Base-by-base conservation (phyloP, 2,329 filamentous ascomycete species). In the Fonsecaea multimorphosa region DNA sequence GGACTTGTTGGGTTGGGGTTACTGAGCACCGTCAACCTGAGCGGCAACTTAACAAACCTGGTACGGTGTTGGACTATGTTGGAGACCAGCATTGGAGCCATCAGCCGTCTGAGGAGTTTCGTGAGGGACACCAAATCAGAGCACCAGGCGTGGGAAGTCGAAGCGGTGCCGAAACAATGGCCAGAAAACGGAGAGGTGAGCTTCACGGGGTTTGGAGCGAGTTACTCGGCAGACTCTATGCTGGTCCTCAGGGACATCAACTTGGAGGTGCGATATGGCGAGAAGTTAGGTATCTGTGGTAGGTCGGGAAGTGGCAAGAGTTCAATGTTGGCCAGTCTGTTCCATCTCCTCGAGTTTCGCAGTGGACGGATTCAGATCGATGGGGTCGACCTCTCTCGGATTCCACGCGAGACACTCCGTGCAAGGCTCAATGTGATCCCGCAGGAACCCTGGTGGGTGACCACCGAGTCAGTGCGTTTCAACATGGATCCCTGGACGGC, bases 11-110 rank as follows among this genome's bases (percentile, higher is more conserved):
- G 84, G 64, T 78, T 86, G 7, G 83, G 83, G 0, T 73, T 87
- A 12, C 74, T 85, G 27, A 85, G 85, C 61, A 78, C 86, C 38
- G 81, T 87, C 29, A 74, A 80, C 24, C 85, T 87, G 73, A 85
- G 81, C 51, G 78, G 82, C 51, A 81, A 78, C 58, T 78, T 87
- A 64, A 83, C 82, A 63, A 73, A 81, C 9, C 73, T 85, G n/a
- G 78, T 85, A 7, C 78, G 78, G 19, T 81, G 79, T 53, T 88
- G 85, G 85, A 87, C 85, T 0, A 79, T 80, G 49, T 75, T 88
- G 16, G 86, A 88, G 69, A 87, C 85, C 0, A 81, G 82, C 40
- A 81, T 88, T 52, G 86, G 86, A 7, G 85, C 85, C 9, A 80
- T 88, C 8, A 78, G 82, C 3, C 79, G 86, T 24, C 79, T 87